Conservation (phyloP, 2,329 filamentous ascomycete genomes). For the Dryadomyces quercivorus region DNA sequence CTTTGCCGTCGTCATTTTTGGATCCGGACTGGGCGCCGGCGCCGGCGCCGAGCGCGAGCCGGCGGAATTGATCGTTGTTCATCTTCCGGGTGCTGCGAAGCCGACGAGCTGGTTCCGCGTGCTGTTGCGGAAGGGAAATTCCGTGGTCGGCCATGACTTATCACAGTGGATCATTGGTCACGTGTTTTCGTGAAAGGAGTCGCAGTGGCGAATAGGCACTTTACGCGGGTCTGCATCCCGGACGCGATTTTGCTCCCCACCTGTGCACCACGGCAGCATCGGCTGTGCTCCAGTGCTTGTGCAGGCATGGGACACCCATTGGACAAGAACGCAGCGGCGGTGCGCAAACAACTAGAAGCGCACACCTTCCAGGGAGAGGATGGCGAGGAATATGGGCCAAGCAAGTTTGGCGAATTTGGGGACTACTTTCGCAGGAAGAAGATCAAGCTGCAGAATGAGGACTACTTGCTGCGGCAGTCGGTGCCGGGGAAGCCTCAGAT, state of each 20-base stretch:
- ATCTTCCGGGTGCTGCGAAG: constrained; percentile 32
- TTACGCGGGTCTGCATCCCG: constrained; percentile 4
- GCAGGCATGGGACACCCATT: constrained; percentile 38
- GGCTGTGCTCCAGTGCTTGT: not conserved
- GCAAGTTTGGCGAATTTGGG: constrained; percentile 74
- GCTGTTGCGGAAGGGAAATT: not conserved
- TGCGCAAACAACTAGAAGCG: constrained; percentile 48
- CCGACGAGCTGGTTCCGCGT: too few relatives aligned
- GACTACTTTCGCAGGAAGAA: constrained; percentile 96
- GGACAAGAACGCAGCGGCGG: constrained; percentile 49
- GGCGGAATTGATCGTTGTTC: constrained; percentile 94
- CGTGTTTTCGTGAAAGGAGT: constrained; percentile 11
- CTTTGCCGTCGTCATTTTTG: constrained; percentile 27
- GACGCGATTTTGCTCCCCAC: constrained; percentile 1
- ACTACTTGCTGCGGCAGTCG: constrained; percentile 63
- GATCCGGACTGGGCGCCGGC: constrained; percentile 11
- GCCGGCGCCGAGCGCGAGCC: constrained; percentile 46
- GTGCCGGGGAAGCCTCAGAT: constrained; percentile 64
- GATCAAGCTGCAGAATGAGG: constrained; percentile 91
- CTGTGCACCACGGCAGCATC: not conserved
- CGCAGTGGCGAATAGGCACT: constrained; percentile 3
- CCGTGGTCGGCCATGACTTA: not conserved
- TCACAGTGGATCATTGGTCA: constrained; percentile 1
- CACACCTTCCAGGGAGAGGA: constrained; percentile 69
- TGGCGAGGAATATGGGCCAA: constrained; percentile 84